Evolutionary conservation across 441 rosid genomes (phyloP).

Genomic region (Cnidoscolus chayamansa): DNA sequence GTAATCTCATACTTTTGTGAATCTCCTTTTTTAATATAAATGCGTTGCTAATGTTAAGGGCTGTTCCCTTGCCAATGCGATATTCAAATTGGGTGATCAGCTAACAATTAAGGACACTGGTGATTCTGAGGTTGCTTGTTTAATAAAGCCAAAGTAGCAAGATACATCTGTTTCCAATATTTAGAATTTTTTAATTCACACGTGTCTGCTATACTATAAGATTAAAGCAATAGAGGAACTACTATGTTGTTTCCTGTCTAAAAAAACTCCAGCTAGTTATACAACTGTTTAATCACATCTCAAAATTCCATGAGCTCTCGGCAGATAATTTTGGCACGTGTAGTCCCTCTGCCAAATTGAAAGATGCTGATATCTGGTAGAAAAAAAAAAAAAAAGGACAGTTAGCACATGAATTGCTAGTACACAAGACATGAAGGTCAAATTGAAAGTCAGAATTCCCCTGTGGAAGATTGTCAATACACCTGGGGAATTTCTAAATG

Average conservation of each 20-base stretch:
- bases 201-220: no score
- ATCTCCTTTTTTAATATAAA: background rate
- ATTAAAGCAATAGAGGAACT: no score
- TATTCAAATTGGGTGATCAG: no score
- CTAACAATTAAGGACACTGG: no score
- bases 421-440: background rate
- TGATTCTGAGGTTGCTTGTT: background rate
- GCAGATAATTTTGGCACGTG: constrained; percentile 28
- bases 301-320: constrained; percentile 36
- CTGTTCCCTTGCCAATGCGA: no score
- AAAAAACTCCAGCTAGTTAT: background rate
- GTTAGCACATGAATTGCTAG: background rate
- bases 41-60: background rate
- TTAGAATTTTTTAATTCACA: no score
- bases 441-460: no score
- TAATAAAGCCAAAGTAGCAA: no score
- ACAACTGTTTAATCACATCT: constrained; percentile 17
- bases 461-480: background rate
- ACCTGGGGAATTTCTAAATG: background rate
- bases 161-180: no score
- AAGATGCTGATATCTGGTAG: constrained; percentile 33
- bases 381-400: background rate
- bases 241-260: no score
- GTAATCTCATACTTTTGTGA: background rate
- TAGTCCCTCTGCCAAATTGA: constrained; percentile 30